Base-by-base conservation (phyloP, 257 asterid genomes). In the Galeopsis tetrahit region DNA sequence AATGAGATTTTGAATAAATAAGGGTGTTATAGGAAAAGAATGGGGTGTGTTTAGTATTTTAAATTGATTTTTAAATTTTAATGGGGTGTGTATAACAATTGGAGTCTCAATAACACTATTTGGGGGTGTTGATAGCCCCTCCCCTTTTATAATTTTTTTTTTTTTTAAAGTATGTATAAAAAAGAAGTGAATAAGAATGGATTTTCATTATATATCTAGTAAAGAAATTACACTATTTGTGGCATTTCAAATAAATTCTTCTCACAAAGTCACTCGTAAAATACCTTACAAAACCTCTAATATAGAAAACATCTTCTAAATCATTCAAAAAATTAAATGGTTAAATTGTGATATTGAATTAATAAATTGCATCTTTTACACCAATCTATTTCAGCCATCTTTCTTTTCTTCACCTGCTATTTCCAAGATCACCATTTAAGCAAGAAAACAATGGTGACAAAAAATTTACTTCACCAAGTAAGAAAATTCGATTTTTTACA, bases 401-500 rank as follows among this genome's bases (percentile, higher is more conserved):
- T 21, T 21, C 28, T 21, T 21, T 21, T 21, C 28, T 21, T 21
- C 28, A 21, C 28, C 14, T 35, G 49, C 51, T 10, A 61, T 34
- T 35, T 7, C 67, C 34, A 63, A 8, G 53, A 63, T 17, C 35
- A 63, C 68, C 51, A 14, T 14, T 38, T 34, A 62, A 59, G 65
- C 43, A 60, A 21, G 15, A 40, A 63, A 5, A 63, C 57, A 5
- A 28, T 28, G 70, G 49, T 11, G 8, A 64, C 40, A 15, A 39
- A 63, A 63, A 40, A 10, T 42, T 17, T 52, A 32, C 61, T 51
- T 13, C 63, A 60, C 40, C 32, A 70, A 13, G 9, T 7, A 40
- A 43, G 39, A 77, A 77, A 40, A 43, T 11, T 56, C 43, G 11
- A 9, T 57, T 46, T 48, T 33, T 63, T 33, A 40, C 34, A 33